Base-by-base conservation (phyloP, 2,329 filamentous ascomycete species). In the Monosporascus sp. region DNA sequence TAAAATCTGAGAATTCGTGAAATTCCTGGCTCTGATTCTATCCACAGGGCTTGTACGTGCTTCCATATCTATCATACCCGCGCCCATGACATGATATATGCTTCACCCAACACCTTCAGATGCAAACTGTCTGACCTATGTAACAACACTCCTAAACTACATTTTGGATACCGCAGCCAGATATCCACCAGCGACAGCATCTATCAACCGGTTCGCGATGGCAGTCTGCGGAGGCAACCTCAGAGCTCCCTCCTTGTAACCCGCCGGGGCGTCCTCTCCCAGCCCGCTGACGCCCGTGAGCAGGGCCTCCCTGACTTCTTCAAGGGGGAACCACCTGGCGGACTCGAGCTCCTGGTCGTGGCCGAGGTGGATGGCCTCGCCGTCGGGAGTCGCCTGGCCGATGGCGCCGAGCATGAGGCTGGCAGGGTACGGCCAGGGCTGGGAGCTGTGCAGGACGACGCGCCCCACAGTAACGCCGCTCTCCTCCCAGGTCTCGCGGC, bases 321-420 rank as follows among this genome's bases (percentile, higher is more conserved):
- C 90, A 36, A 95, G 74, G 1, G 81, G 73, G 64, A 93, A 93
- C 94, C 94, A 99, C 69, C 84, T 87, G 3, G 94, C 94, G 71
- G 88, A 83, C 67, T 96, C 90, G 57, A 99, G 71, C 75, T 99
- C 94, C 0, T 90, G 90, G 68, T 99, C 94, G 69, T 97, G 88
- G 16, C 88, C 85, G 3, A 99, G 74, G 64, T 85, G 82, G 50
- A 99, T 91, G 34, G 73, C 81, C 78, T 99, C 94, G 26, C 90
- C 90, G 1, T 74, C 73, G 0, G 90, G 88, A 20, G 89, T 75
- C 2, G 91, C 90, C 75, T 97, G 92, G 0, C 87, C 93, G 62
- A 99, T 86, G 1, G 92, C 92, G 3, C 81, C 90, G 61, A 95
- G 90, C 88, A 95, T 94, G 62, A 95, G 69, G 64, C 86, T 93